These are phyloP conservation scores for Rhodotorula babjevae DNA, from an alignment of 768 basidiomycete genomes.

Conservation along the genomic window DNA sequence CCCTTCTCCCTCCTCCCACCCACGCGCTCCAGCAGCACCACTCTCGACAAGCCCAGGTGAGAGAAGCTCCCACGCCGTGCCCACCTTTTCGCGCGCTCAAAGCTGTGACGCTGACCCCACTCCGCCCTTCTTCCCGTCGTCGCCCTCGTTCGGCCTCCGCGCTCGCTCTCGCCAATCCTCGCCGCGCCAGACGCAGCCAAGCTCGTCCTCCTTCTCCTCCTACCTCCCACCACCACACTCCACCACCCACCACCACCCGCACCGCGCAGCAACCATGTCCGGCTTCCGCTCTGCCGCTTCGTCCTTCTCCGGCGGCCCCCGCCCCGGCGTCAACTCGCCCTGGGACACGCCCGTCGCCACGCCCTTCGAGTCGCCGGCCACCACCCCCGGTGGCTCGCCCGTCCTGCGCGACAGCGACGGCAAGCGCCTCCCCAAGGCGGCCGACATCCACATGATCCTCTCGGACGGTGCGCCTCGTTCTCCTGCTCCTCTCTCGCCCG, in stretches of 20 bases:
- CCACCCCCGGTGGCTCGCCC: constrained; percentile 29
- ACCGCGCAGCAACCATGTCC: no score
- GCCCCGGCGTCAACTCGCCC: constrained; percentile 19
- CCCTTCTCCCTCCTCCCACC: no score
- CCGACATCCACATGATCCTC: constrained; percentile 39
- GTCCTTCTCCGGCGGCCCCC: constrained; percentile 11
- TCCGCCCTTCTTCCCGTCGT: no score
- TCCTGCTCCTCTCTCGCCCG: no score
- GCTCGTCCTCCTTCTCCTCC: not conserved
- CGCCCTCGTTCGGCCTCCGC: no score
- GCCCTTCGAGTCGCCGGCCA: constrained; percentile 32
- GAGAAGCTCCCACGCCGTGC: no score
- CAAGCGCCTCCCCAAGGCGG: constrained; percentile 25
- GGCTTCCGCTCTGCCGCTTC: constrained; percentile 17
- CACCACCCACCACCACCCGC: accelerated
- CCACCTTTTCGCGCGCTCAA: no score
- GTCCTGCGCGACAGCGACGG: constrained; percentile 5
- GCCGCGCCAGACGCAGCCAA: no score
- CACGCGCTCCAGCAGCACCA: no score
- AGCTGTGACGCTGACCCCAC: no score
- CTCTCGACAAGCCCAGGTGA: no score
- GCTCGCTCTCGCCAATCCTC: no score
- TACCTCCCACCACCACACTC: not conserved
- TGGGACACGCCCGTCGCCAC: constrained; percentile 37
- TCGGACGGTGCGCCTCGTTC: constrained; percentile 21